Percentiles rank a stretch among this genome's conserved stretches.
Conservation (phyloP, 140 eudicot species). For the Anethum foeniculum region DNA sequence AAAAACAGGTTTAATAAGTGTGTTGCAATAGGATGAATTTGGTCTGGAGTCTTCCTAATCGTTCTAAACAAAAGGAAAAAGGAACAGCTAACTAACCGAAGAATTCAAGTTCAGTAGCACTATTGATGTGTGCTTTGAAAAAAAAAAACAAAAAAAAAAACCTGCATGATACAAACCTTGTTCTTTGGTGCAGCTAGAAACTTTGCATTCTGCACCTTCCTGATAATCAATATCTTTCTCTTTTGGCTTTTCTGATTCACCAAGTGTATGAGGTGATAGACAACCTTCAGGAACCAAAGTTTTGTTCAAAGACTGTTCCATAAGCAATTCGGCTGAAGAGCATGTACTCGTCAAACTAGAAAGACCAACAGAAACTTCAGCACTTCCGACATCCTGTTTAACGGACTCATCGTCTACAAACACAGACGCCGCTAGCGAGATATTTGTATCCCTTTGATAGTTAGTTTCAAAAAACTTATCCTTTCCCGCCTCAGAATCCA, state of each 20-base stretch:
- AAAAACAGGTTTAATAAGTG: slow-evolving; percentile 16
- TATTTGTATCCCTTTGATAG: background rate
- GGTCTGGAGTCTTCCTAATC: slow-evolving; percentile 7
- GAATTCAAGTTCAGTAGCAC: slow-evolving; percentile 3
- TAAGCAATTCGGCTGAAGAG: slow-evolving; percentile 12
- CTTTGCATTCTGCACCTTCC: slow-evolving; percentile 11
- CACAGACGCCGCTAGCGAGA: background rate
- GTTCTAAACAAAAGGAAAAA: slow-evolving; percentile 17
- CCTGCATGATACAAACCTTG: slow-evolving; percentile 29
- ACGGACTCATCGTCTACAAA: slow-evolving; percentile 2
- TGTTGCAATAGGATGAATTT: slow-evolving; percentile 3
- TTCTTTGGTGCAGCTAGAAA: slow-evolving; percentile 13
- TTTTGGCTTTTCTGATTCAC: slow-evolving; percentile 5
- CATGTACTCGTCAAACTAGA: slow-evolving; percentile 9
- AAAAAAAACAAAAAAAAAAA: background rate
- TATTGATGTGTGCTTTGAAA: background rate
- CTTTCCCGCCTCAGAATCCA: slow-evolving; percentile 10
- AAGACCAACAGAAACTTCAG: background rate
- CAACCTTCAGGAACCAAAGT: slow-evolving; percentile 11
- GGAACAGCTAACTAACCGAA: background rate
- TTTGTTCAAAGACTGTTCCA: slow-evolving; percentile 11
- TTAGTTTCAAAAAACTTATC: slow-evolving; percentile 11
- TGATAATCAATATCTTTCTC: background rate
- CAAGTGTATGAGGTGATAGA: background rate
- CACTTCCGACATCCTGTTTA: slow-evolving; percentile 9